Evolutionary conservation across 1,139 yeast species (phyloP).

Genomic region (Arxiozyma slooffiae): DNA sequence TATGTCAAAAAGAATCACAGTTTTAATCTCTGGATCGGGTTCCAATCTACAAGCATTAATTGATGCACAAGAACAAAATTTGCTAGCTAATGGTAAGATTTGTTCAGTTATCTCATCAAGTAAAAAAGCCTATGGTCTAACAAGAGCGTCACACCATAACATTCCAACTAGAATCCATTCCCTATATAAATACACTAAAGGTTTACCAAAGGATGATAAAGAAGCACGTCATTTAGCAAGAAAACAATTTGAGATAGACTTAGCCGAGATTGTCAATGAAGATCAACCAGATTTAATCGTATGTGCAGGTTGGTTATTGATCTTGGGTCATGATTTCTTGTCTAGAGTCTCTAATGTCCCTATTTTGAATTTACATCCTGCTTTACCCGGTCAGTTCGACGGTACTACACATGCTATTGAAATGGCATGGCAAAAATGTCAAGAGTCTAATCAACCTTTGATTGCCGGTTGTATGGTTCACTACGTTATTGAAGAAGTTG

Average conservation of each 20-base stretch:
- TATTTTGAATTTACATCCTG: conserved; percentile 90
- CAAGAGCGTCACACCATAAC: conserved; percentile 57
- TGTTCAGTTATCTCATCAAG: conserved; percentile 73
- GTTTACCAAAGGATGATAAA: conserved; percentile 49
- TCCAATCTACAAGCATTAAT: conserved; percentile 88
- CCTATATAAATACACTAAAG: conserved; percentile 65
- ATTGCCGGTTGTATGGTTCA: conserved; percentile 95
- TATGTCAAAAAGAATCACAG: conserved; percentile 41
- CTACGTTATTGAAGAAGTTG: conserved; percentile 88
- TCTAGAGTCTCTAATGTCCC: conserved; percentile 55
- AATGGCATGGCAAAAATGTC: conserved; percentile 92
- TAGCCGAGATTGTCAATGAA: conserved; percentile 57
- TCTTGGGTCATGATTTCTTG: conserved; percentile 67
- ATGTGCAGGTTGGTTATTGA: conserved; percentile 98
- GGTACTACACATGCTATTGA: conserved; percentile 91
- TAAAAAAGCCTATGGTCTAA: conserved; percentile 71
- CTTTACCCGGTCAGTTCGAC: conserved; percentile 92
- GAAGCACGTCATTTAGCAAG: conserved; percentile 52
- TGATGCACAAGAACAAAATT: conserved; percentile 56
- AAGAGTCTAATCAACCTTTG: conserved; percentile 43
- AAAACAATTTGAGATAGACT: conserved; percentile 61
- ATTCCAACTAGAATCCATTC: conserved; percentile 66
- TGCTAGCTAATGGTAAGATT: conserved; percentile 35
- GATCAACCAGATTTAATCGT: conserved; percentile 72
- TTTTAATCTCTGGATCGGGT: conserved; percentile 89